Base-by-base conservation (phyloP, 306 rosid species). In the Dalbergia cultrata region DNA sequence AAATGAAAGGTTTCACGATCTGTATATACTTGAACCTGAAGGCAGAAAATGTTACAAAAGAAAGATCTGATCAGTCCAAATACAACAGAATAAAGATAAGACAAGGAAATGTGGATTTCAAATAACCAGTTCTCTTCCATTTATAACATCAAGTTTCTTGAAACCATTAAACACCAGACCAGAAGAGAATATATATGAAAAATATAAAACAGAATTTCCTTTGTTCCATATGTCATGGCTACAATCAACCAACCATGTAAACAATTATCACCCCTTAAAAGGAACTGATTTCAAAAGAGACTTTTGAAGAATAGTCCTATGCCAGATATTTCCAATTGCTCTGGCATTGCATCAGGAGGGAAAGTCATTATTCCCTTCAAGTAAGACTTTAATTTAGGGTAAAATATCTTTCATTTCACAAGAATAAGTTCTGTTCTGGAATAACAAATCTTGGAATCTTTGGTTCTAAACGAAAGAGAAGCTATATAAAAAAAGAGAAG, bases 11-110 rank as follows among this genome's bases (percentile, higher is more conserved):
- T 90, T 70, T 96, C 97, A 19, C 16, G 80, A 66, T 96, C 99
- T n/a, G 91, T 78, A 82, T 76, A 93, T 47, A 96, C 65, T 87
- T 92, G 83, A 74, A 96, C 39, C 99, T 96, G 90, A 52, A 86
- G 70, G 35, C 45, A 84, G 34, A 76, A 26, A 26, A 78, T 70
- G 64, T 85, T 78, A 54, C 65, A 80, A 79, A 78, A 81, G 72
- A 61, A 84, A 56, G 11, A 83, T 65, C 74, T 47, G 74, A 70
- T 78, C 70, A 71, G 33, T 67, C 74, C 53, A 74, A 67, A 83
- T 57, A 57, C 50, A 72, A 31, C 65, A 70, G 17, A 67, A 81
- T 14, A 63, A 65, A 72, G 22, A n/a, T 50, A 50, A 50, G 8
- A 14, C 7, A 50, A 50, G 17, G 53, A 47, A 47, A 47, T 47